Percentiles rank a stretch among this genome's conserved stretches.
phyloP scores from a whole-genome alignment of 2,329 filamentous ascomycete species.

The Colletotrichum orbiculare region DNA sequence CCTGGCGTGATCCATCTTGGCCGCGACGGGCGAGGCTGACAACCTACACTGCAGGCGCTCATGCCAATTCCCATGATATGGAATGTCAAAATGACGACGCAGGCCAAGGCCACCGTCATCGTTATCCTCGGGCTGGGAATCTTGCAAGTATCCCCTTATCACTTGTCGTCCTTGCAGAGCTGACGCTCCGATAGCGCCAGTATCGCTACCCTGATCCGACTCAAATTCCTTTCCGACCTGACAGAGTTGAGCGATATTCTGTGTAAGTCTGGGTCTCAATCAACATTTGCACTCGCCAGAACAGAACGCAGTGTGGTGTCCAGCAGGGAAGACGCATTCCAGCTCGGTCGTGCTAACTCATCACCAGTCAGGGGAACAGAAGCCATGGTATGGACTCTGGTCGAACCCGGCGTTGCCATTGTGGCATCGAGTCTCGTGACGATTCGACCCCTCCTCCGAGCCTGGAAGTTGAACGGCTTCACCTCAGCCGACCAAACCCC shows the following conservation, averaged over 20 bases:
- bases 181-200: constrained; percentile 55
- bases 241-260: constrained; percentile 58
- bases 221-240: constrained; percentile 60
- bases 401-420: constrained; percentile 67
- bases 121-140: constrained; percentile 61
- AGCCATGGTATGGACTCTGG: constrained; percentile 67
- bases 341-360: background rate
- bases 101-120: constrained; percentile 63
- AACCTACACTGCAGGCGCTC: constrained; percentile 50
- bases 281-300: no score
- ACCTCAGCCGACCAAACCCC: constrained; percentile 51
- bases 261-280: constrained; percentile 50
- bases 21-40: constrained; percentile 10
- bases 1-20: background rate
- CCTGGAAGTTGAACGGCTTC: constrained; percentile 60
- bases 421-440: constrained; percentile 65
- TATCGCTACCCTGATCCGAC: constrained; percentile 63
- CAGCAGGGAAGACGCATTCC: no score
- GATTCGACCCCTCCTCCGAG: constrained; percentile 63
- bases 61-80: constrained; percentile 66
- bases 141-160: constrained; percentile 50
- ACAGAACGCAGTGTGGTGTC: no score
- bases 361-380: constrained; percentile 58
- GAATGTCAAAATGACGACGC: constrained; percentile 63
- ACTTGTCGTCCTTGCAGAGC: no score